These are phyloP conservation scores for Urochloa ruziziensis DNA, from an alignment of 176 grass and related monocot genomes.

Conservation along the genomic window DNA sequence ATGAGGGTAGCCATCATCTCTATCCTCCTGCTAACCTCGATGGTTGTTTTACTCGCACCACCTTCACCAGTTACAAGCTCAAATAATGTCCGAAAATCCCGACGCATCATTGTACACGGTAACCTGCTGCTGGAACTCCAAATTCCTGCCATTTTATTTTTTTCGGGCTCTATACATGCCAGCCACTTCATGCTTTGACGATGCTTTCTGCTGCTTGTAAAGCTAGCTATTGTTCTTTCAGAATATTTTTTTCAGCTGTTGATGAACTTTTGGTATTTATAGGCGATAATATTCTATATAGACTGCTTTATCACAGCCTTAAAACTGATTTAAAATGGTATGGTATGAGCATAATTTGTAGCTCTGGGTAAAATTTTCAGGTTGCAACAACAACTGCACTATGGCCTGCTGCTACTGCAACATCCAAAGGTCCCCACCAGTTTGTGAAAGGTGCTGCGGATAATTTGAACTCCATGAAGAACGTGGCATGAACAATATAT, in stretches of 20 bases:
- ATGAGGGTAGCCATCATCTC: not conserved
- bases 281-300: not conserved
- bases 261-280: not conserved
- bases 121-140: not conserved
- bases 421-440: conserved; percentile 37
- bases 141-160: not conserved
- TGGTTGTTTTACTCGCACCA: not conserved
- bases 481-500: not conserved
- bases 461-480: not conserved
- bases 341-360: conserved; percentile 3
- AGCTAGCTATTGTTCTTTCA: not conserved
- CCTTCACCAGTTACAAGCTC: not conserved
- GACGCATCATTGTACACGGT: conserved; percentile 20
- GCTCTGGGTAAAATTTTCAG: conserved; percentile 7
- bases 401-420: conserved; percentile 49
- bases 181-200: not conserved
- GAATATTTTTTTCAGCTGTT: not conserved
- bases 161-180: not conserved
- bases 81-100: not conserved
- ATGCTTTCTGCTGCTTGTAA: not conserved
- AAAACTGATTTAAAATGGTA: not conserved
- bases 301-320: not conserved
- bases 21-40: conserved; percentile 2
- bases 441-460: conserved; percentile 38
- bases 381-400: conserved; percentile 44